phyloP scores from a whole-genome alignment of 257 asterid genomes.

The Fraxinus americana region DNA sequence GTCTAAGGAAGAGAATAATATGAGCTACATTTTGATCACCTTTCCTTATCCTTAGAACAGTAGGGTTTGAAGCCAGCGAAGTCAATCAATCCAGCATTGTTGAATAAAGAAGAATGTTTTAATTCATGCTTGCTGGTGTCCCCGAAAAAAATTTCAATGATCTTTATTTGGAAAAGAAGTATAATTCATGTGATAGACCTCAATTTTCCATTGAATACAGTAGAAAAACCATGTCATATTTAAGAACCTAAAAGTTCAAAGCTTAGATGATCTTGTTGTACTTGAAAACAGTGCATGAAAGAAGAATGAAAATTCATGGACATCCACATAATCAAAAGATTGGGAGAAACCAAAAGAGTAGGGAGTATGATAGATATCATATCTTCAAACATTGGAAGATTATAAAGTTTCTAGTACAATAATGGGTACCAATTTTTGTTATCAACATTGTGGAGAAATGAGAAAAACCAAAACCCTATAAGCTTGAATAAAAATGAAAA shows the following conservation, averaged over 20 bases:
- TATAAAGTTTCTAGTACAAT: slow-evolving; percentile 4
- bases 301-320: background rate
- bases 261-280: no score
- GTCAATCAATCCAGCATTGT: slow-evolving; percentile 7
- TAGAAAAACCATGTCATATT: background rate
- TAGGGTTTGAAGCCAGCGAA: background rate
- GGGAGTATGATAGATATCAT: slow-evolving; percentile 9
- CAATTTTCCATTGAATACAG: slow-evolving; percentile 8
- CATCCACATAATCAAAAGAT: slow-evolving; percentile 5
- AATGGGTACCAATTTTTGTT: slow-evolving; percentile 1
- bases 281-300: background rate
- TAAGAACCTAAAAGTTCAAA: no score
- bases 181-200: background rate
- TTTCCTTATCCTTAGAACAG: background rate
- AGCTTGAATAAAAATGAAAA: background rate
- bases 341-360: background rate
- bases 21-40: background rate
- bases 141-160: background rate
- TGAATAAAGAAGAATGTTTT: slow-evolving; percentile 1
- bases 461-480: background rate
- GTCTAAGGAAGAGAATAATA: background rate
- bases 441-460: slow-evolving; percentile 2
- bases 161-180: background rate
- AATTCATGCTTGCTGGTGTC: background rate
- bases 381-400: background rate